Evolutionary conservation across 495 filamentous ascomycete genomes (phyloP), one percentile per base, ranked within the genome.

Genomic region (Penicillium antarcticum): DNA sequence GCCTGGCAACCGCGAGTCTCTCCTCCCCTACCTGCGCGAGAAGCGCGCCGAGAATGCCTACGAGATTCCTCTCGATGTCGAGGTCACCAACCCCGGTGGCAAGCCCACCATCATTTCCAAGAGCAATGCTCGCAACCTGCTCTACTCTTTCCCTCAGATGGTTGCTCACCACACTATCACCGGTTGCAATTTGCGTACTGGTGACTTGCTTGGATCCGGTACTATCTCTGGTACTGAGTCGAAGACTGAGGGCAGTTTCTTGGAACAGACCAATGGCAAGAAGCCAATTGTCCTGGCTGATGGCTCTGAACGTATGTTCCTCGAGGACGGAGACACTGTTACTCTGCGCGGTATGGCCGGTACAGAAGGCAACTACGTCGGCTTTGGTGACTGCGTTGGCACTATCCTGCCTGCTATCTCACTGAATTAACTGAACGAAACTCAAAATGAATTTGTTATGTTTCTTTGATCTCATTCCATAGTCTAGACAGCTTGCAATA

Each of bases 131-230:
- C 77, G 71, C 51, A 82, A 96, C 65, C 80, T 97, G 23, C 79
- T 97, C 17, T 97, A 83, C 78, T 95, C 89, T 0, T 97, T 95
- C 71, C 81, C 88, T 12, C 92, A 97, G 71, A 95, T 97, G 90
- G 75, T 97, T 33, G 85, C 92, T 0, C 92, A 97, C 63, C 92
- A 97, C 64, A 86, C 88, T 5, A 78, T 92, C 39, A 88, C 86
- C 1, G 92, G 92, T 18, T 97, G 92, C 66, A 84, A 86, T 13
- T 65, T 97, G 74, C 80, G 82, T 35, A 76, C 86, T 0, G 92
- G 92, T 32, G 92, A 97, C 58, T 69, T 97, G 43, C 67, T 97
- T 1, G 92, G 91, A 16, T 92, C 87, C 4, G 92, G 92, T 2
- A 97, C 92, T 1, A 95, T 97, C 58, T 90, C 85, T 42, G 92